Percentiles rank a stretch among this genome's conserved stretches.
Evolutionary conservation across 768 basidiomycete genomes (phyloP).

Genomic region (Suillus weaverae): DNA sequence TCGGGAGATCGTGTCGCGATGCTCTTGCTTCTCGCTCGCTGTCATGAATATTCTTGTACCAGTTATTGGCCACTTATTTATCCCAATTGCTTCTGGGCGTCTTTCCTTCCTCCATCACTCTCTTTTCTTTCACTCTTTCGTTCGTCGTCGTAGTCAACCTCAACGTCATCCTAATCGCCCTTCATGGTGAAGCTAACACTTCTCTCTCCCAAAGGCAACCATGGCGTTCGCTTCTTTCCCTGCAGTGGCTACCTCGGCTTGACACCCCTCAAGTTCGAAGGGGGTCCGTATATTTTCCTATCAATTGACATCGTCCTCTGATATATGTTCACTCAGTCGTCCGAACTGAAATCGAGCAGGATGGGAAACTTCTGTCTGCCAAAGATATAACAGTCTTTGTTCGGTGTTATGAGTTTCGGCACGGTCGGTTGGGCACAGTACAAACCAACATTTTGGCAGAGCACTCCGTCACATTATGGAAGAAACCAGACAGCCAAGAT

Average conservation of each 20-base stretch:
- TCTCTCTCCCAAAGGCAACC: slow-evolving; percentile 68
- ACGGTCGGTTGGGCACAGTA: slow-evolving; percentile 55
- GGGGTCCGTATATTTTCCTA: slow-evolving; percentile 46
- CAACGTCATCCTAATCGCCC: slow-evolving; percentile 15
- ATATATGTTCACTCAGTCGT: slow-evolving; percentile 48
- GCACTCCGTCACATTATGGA: slow-evolving; percentile 66
- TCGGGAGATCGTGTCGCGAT: slow-evolving; percentile 19
- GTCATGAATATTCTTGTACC: slow-evolving; percentile 32
- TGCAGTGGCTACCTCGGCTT: slow-evolving; percentile 77
- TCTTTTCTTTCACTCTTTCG: slow-evolving; percentile 20
- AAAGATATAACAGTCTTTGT: slow-evolving; percentile 72
- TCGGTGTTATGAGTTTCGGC: slow-evolving; percentile 79
- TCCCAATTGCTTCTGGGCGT: slow-evolving; percentile 27
- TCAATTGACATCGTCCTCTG: slow-evolving; percentile 6
- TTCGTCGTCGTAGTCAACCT: slow-evolving; percentile 4
- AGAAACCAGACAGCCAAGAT: slow-evolving; percentile 55
- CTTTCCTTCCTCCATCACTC: slow-evolving; percentile 26
- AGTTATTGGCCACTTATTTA: slow-evolving; percentile 33
- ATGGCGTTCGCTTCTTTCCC: slow-evolving; percentile 71
- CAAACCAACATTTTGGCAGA: slow-evolving; percentile 72
- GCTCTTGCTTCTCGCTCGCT: slow-evolving; percentile 23
- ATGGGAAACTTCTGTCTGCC: slow-evolving; percentile 65
- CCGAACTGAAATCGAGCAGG: slow-evolving; percentile 67
- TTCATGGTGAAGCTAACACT: slow-evolving; percentile 71
- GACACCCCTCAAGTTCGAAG: slow-evolving; percentile 77